These are phyloP conservation scores for Artomyces pyxidatus DNA, from an alignment of 768 basidiomycete species.

Conservation along the genomic window DNA sequence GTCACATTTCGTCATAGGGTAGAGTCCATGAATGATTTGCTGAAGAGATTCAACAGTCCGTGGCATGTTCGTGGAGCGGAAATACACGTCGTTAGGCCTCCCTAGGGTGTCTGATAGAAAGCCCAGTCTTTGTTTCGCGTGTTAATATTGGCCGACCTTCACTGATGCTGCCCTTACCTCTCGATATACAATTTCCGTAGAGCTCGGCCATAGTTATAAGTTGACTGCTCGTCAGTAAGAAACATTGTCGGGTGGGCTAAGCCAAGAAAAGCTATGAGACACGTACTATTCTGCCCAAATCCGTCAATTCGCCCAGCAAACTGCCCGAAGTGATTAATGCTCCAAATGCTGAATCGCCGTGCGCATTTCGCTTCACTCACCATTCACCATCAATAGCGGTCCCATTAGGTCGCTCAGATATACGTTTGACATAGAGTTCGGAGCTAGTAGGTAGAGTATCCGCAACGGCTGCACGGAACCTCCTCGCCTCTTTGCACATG, in stretches of 20 bases:
- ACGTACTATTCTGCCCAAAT: conserved; percentile 57
- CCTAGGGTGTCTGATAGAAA: conserved; percentile 51
- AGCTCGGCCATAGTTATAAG: conserved; percentile 50
- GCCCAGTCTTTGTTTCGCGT: conserved; percentile 37
- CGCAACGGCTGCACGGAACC: conserved; percentile 40
- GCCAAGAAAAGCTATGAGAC: background rate
- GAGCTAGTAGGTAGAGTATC: conserved; percentile 16
- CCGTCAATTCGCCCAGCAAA: conserved; percentile 64
- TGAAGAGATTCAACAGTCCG: conserved; percentile 70
- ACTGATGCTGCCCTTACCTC: conserved; percentile 30
- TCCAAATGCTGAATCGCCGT: background rate
- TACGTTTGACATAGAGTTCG: conserved; percentile 27
- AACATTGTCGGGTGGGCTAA: background rate
- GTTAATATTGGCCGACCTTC: background rate
- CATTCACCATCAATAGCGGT: conserved; percentile 49
- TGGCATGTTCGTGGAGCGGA: conserved; percentile 72
- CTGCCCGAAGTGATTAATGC: conserved; percentile 24
- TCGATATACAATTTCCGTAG: conserved; percentile 61
- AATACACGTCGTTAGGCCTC: conserved; percentile 43
- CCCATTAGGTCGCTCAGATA: conserved; percentile 54
- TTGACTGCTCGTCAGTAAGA: conserved; percentile 39
- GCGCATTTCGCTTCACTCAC: conserved; percentile 28
- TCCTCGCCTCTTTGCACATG: conserved; percentile 49
- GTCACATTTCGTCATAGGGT: conserved; percentile 45
- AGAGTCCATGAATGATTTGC: conserved; percentile 67